Base-by-base conservation (phyloP, 2,329 filamentous ascomycete species). In the Hirsutella rhossiliensis region DNA sequence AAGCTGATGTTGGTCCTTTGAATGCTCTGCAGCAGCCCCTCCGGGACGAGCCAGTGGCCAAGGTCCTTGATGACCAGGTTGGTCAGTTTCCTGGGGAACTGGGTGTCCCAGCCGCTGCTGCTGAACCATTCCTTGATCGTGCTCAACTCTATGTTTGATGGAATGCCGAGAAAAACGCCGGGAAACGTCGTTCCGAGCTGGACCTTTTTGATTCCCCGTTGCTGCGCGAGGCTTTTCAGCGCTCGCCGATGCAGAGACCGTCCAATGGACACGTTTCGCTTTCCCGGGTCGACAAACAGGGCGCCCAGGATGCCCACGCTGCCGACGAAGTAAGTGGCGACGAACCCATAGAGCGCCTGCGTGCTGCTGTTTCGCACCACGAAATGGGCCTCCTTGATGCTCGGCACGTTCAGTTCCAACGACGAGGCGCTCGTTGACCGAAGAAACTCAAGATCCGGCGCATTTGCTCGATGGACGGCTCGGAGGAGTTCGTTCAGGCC, bases 291-390 rank as follows among this genome's bases (percentile, higher is more conserved):
- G 32, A 97, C 90, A 48, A 96, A 84, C n/a, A 97, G 72, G 4
- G 86, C 80, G 1, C 84, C 88, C 42, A 97, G 79, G 17, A 87
- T 82, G 15, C 87, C 87, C 5, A 80, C 80, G 1, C 66, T 66
- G 36, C 78, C 78, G 56, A 84, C 79, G 58, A 78, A 88, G 58
- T 94, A 96, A 0, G 88, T 94, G 0, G 88, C 84, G 56, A 85
- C 90, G 62, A 96, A 97, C 2, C 89, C 89, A 56, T 95, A 96
- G 0, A 97, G 66, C 0, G 86, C 86, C 49, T 87, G 83, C 0
- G 89, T 97, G 60, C 85, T 94, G 65, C 86, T 94, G 59, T 96
- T 97, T 18, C 89, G 78, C 29, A 97, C 89, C 9, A 96, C 88
- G 56, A 90, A 94, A 60, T 97, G 89, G 1, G 80, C 71, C 62